phyloP scores from a whole-genome alignment of 371 early-diverging fungal genomes.

The Dipsacomyces acuminosporus region DNA sequence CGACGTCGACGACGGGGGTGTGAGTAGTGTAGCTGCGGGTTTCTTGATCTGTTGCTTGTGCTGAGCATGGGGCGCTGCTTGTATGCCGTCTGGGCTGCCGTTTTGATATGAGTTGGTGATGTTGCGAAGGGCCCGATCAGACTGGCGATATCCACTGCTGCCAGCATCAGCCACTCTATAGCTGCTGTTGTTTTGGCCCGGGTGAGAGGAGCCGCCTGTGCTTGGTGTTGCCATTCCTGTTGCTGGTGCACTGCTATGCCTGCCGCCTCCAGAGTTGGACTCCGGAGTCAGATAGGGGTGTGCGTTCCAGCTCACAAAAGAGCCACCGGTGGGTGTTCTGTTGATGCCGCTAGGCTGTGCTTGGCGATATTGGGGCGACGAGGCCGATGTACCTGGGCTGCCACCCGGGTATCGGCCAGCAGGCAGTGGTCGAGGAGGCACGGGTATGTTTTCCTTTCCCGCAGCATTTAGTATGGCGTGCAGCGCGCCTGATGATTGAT shows the following conservation, averaged over 20 bases:
- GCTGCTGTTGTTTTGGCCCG: no score
- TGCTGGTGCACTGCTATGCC: no score
- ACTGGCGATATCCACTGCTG: background rate
- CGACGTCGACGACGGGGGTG: conserved; percentile 28
- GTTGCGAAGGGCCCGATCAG: conserved; percentile 26
- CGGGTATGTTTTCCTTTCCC: background rate
- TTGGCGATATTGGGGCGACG: background rate
- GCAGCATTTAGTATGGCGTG: conserved; percentile 16
- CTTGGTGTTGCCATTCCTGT: no score
- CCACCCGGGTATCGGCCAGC: no score
- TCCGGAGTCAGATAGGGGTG: background rate
- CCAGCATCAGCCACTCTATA: no score
- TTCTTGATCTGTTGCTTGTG: no score
- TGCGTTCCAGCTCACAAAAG: background rate
- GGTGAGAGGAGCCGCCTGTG: no score
- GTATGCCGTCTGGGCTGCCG: background rate
- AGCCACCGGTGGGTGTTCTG: background rate
- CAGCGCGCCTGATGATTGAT: conserved; percentile 18
- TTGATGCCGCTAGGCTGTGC: background rate
- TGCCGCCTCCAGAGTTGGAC: background rate
- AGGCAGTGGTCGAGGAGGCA: background rate
- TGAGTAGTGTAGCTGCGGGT: conserved; percentile 14
- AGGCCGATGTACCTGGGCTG: no score
- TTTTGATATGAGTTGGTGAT: conserved; percentile 21
- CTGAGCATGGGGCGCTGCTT: background rate